Percentiles rank a stretch among this genome's conserved stretches.
phyloP scores from a whole-genome alignment of 164 flowering plant genomes.

The Annona squamosa region DNA sequence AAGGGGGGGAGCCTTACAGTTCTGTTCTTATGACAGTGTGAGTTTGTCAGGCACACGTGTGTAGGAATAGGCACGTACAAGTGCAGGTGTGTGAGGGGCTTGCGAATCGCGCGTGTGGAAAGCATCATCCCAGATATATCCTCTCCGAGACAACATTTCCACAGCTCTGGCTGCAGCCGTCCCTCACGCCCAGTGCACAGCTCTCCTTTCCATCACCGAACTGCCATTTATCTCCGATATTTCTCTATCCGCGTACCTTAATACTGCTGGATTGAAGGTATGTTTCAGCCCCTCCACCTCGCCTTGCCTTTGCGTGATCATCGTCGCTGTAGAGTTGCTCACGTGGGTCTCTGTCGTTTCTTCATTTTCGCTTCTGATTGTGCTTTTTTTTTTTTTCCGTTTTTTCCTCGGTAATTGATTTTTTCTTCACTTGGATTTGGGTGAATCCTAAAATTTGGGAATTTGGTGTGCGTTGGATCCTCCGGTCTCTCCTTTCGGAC shows the following conservation, averaged over 20 bases:
- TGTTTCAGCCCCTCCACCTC: background rate
- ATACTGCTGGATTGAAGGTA: constrained; percentile 12
- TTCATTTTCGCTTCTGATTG: background rate
- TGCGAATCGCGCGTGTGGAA: background rate
- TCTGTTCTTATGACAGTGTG: no score
- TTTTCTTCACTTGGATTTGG: constrained; percentile 2
- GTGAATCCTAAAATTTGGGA: constrained; percentile 7
- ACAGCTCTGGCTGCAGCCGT: background rate
- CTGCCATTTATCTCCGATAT: background rate
- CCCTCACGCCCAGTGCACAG: background rate
- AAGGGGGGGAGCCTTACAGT: no score
- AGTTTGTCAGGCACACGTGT: background rate
- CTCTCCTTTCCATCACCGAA: background rate
- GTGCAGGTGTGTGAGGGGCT: background rate
- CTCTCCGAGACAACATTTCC: background rate
- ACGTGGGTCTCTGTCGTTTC: background rate
- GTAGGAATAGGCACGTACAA: background rate
- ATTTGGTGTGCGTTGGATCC: background rate
- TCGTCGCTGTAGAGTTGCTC: background rate
- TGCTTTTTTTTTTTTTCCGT: background rate
- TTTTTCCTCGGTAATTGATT: background rate
- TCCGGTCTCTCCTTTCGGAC: background rate
- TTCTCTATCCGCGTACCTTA: background rate
- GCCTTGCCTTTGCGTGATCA: background rate
- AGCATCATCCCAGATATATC: background rate